A percentile compares a stretch with the other conserved stretches of the same genome.
Evolutionary conservation across 495 filamentous ascomycete genomes (phyloP).

Genomic region (Usnea hakonensis): DNA sequence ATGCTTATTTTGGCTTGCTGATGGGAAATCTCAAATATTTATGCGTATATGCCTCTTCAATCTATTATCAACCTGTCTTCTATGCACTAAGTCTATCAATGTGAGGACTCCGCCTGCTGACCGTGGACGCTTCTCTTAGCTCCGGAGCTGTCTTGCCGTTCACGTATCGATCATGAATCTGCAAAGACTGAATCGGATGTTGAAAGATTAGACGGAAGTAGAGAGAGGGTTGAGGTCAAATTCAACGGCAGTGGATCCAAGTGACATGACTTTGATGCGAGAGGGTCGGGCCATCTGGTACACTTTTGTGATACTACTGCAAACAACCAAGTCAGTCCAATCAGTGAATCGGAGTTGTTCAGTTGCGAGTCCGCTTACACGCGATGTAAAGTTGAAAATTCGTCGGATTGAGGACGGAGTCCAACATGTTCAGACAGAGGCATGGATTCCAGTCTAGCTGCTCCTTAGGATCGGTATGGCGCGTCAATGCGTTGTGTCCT

Average conservation of each 20-base stretch:
- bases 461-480: not conserved
- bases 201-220: not conserved
- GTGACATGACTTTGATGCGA: not conserved
- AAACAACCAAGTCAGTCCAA: not conserved
- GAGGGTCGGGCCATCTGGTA: not conserved
- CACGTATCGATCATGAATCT: not conserved
- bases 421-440: not conserved
- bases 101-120: not conserved
- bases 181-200: not conserved
- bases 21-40: too few species aligned
- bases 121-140: not conserved
- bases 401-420: constrained; percentile 2
- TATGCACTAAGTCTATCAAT: not conserved
- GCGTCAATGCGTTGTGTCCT: not conserved
- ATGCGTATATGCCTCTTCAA: too few species aligned
- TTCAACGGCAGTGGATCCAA: not conserved
- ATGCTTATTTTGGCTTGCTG: too few species aligned
- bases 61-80: too few species aligned
- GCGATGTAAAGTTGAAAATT: constrained; percentile 3
- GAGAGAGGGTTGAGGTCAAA: not conserved
- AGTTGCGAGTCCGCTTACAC: not conserved
- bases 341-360: too few species aligned
- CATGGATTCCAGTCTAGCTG: constrained; percentile 3
- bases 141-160: not conserved
- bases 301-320: not conserved